phyloP scores from a whole-genome alignment of 176 grass and related monocot genomes.

The Puccinellia tenuiflora region DNA sequence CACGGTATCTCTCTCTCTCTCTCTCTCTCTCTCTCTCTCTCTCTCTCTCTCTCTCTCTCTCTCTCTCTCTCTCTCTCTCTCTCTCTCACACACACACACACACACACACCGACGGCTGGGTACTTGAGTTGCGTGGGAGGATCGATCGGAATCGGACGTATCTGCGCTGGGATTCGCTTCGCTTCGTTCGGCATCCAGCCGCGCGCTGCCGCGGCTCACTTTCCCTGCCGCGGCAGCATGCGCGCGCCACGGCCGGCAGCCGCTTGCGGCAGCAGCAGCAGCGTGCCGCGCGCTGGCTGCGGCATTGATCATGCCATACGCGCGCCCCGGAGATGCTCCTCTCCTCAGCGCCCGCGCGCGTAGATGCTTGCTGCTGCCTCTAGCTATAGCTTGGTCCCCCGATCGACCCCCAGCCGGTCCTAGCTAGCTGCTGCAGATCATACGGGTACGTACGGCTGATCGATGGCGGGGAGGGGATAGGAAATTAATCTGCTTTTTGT shows the following conservation, averaged over 20 bases:
- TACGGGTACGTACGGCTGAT: neutral
- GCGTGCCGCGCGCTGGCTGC: no score
- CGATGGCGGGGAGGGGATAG: neutral
- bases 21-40: no score
- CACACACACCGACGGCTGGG: neutral
- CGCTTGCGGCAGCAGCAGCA: neutral
- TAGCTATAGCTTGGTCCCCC: neutral
- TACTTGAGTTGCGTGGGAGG: neutral
- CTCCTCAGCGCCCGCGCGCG: neutral
- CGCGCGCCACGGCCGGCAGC: neutral
- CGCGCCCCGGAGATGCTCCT: neutral
- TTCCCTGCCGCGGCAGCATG: neutral
- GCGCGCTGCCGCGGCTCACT: neutral
- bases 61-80: no score
- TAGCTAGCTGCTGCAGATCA: neutral
- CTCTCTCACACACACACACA: no score
- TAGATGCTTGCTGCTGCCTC: neutral
- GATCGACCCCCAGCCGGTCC: neutral
- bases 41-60: no score
- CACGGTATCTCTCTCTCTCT: no score
- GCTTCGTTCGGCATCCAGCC: neutral
- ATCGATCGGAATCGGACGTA: conserved; percentile 32
- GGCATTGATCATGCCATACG: no score
- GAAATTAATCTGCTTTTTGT: neutral
- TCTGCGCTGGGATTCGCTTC: conserved; percentile 35